These are phyloP conservation scores for Aspergillus alliaceus DNA, from an alignment of 2,329 filamentous ascomycete genomes.

Conservation along the genomic window DNA sequence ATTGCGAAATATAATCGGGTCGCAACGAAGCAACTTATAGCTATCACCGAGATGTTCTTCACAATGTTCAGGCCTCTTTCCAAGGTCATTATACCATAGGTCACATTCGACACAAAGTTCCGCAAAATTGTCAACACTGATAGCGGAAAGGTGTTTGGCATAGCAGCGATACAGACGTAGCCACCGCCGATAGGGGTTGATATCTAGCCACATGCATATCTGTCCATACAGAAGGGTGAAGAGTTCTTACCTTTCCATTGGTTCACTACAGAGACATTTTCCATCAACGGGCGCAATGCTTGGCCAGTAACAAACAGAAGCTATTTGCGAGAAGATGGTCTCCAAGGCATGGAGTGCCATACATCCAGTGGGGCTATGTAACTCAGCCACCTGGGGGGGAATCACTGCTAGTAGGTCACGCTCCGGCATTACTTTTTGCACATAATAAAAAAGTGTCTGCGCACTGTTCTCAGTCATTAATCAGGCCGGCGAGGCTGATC, in stretches of 20 bases:
- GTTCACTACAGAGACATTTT: constrained; percentile 6
- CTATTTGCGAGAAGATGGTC: constrained; percentile 8
- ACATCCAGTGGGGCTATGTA: constrained; percentile 8
- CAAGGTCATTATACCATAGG: constrained; percentile 9
- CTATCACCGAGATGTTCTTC: constrained; percentile 10
- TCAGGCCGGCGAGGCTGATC: neutral
- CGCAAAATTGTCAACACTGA: constrained; percentile 6
- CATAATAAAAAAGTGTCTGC: constrained; percentile 12
- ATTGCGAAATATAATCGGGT: constrained; percentile 15
- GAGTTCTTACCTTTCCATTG: constrained; percentile 5
- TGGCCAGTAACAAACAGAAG: constrained; percentile 3
- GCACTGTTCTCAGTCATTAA: neutral
- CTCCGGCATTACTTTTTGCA: constrained; percentile 13
- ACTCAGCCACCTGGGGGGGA: constrained; percentile 3
- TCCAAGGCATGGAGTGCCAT: constrained; percentile 6
- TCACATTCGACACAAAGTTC: constrained; percentile 12
- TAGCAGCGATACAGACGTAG: constrained; percentile 16
- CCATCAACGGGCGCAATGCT: constrained; percentile 4
- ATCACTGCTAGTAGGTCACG: constrained; percentile 11
- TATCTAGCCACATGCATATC: constrained; percentile 5
- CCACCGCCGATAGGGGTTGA: constrained; percentile 9
- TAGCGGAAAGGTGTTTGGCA: neutral
- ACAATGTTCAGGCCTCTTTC: constrained; percentile 8
- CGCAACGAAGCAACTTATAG: constrained; percentile 9
- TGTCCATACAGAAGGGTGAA: neutral